These are phyloP conservation scores for Myriosclerotinia scirpicola DNA, from an alignment of 2,329 filamentous ascomycete species.

Conservation along the genomic window DNA sequence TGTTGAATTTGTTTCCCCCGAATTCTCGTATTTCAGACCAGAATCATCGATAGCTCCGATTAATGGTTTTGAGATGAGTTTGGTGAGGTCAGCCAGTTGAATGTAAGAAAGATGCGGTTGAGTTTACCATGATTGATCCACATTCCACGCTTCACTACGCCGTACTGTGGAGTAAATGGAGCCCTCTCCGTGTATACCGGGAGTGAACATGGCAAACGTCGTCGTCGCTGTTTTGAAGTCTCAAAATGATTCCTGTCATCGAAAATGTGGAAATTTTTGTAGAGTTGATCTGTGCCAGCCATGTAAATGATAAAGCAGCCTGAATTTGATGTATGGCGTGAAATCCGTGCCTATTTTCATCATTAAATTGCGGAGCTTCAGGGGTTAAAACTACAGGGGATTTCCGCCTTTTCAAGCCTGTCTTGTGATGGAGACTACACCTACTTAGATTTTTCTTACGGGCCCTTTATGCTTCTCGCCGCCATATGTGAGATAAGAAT, in stretches of 20 bases:
- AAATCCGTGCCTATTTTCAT: constrained; percentile 12
- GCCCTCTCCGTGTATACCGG: no score
- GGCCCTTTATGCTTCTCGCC: neutral
- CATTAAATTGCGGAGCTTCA: constrained; percentile 12
- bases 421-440: neutral
- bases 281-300: neutral
- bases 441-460: neutral
- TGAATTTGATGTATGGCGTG: constrained; percentile 18
- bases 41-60: constrained; percentile 2
- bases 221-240: neutral
- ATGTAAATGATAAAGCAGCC: constrained; percentile 14
- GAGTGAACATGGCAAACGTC: neutral
- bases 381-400: neutral
- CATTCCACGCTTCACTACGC: neutral
- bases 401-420: neutral
- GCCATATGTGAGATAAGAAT: neutral
- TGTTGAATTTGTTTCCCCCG: neutral
- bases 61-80: neutral
- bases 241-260: neutral
- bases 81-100: neutral
- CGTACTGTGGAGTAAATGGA: neutral
- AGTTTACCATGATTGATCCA: constrained; percentile 2
- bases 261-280: neutral
- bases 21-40: neutral
- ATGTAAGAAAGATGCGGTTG: neutral